Conservation (phyloP, 768 basidiomycete species). For the Mycena rebaudengoi region DNA sequence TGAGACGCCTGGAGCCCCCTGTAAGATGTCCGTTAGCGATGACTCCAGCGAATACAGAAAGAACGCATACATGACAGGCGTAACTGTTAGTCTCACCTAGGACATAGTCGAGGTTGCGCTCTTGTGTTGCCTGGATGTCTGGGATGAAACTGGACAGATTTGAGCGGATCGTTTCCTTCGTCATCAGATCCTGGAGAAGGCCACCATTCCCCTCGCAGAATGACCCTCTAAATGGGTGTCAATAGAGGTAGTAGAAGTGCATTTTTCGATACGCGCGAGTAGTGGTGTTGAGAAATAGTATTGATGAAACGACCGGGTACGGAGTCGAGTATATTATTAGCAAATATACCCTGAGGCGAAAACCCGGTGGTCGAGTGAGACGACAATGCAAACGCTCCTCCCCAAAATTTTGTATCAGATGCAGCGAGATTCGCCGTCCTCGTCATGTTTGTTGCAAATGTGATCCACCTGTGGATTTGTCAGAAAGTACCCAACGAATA, state of each 20-base stretch:
- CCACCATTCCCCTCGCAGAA: constrained; percentile 65
- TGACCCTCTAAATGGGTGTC: constrained; percentile 51
- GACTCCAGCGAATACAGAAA: constrained; percentile 9
- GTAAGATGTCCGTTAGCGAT: neutral
- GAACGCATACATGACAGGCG: constrained; percentile 41
- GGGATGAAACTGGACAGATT: constrained; percentile 61
- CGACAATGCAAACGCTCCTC: constrained; percentile 60
- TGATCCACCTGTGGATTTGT: constrained; percentile 54
- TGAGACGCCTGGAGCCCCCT: constrained; percentile 65
- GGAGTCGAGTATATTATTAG: constrained; percentile 57
- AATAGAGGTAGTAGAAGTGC: neutral
- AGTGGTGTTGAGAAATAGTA: constrained; percentile 65
- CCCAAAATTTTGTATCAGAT: constrained; percentile 56
- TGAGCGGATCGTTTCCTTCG: constrained; percentile 61
- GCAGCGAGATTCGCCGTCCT: constrained; percentile 44
- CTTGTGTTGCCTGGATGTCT: constrained; percentile 60
- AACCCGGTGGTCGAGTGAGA: constrained; percentile 58
- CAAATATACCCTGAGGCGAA: constrained; percentile 68
- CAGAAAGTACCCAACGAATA: constrained; percentile 6
- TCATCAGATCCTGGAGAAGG: constrained; percentile 71
- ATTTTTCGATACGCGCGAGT: constrained; percentile 31
- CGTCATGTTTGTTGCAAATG: constrained; percentile 58
- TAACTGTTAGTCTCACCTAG: constrained; percentile 71
- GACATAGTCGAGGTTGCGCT: constrained; percentile 62
- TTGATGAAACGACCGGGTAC: constrained; percentile 58